Conservation (phyloP, 495 filamentous ascomycete genomes). For the Bathelium albidoporum region DNA sequence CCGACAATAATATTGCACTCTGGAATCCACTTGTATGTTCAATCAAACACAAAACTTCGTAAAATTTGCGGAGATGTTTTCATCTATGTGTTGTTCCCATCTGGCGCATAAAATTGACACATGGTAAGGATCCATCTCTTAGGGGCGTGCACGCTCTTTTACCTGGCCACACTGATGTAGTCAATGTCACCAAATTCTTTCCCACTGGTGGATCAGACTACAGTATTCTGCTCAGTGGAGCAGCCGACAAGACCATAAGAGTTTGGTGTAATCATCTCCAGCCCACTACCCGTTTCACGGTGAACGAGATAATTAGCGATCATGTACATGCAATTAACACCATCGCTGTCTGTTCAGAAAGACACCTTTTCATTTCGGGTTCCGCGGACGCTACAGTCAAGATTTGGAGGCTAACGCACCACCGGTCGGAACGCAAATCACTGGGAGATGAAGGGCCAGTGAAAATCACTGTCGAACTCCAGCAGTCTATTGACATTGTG, state of each 20-base stretch:
- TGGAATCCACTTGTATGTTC: conserved; percentile 53
- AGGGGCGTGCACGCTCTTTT: conserved; percentile 59
- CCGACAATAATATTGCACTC: conserved; percentile 75
- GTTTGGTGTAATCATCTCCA: conserved; percentile 48
- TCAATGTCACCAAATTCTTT: conserved; percentile 78
- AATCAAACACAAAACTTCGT: conserved; percentile 35
- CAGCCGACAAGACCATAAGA: conserved; percentile 67
- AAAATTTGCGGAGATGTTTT: conserved; percentile 27
- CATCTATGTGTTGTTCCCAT: not conserved
- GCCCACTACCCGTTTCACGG: conserved; percentile 27
- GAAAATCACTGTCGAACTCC: conserved; percentile 21
- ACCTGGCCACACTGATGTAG: conserved; percentile 68
- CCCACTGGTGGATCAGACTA: conserved; percentile 17
- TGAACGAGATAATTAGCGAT: conserved; percentile 43
- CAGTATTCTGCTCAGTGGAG: conserved; percentile 60
- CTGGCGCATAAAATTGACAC: not conserved
- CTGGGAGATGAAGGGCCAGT: not conserved
- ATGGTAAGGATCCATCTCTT: conserved; percentile 37
- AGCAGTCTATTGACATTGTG: conserved; percentile 61
- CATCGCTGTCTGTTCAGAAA: conserved; percentile 47
- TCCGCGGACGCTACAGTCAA: conserved; percentile 74
- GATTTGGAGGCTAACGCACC: conserved; percentile 53
- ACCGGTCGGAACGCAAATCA: conserved; percentile 7
- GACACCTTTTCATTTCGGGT: conserved; percentile 57
- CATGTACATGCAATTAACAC: conserved; percentile 73